Evolutionary conservation across 2,329 filamentous ascomycete species (phyloP).

Genomic region (Magnaporthiopsis rhizophila): DNA sequence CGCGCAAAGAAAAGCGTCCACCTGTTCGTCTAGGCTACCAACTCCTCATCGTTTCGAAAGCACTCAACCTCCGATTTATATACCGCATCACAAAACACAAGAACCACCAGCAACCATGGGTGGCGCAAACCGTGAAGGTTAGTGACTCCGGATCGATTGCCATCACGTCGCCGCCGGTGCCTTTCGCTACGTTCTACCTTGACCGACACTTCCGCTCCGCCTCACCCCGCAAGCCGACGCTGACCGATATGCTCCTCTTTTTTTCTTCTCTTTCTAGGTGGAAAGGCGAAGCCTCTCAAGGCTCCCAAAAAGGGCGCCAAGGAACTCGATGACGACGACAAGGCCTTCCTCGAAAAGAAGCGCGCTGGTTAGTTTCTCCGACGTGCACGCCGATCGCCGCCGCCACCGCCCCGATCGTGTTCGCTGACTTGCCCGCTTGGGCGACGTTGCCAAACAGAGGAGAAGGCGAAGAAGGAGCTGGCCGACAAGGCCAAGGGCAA

Average conservation of each 20-base stretch:
- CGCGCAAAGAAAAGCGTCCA: neutral
- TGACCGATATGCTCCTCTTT: neutral
- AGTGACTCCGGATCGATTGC: constrained; percentile 10
- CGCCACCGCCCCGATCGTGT: too few relatives aligned
- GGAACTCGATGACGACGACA: constrained; percentile 81
- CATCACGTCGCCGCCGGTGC: neutral
- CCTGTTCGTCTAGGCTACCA: neutral
- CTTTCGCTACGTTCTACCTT: neutral
- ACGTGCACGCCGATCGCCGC: neutral
- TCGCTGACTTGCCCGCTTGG: constrained; percentile 1
- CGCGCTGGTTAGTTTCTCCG: constrained; percentile 56
- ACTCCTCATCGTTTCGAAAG: neutral
- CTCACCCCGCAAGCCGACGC: neutral
- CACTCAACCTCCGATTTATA: neutral
- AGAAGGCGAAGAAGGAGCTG: constrained; percentile 79
- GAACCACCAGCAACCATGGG: constrained; percentile 43
- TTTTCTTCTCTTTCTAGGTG: constrained; percentile 42
- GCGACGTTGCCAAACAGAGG: constrained; percentile 42
- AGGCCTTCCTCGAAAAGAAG: constrained; percentile 77
- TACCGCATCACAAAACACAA: neutral
- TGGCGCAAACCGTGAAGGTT: constrained; percentile 60
- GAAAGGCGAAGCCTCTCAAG: constrained; percentile 82
- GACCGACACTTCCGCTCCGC: constrained; percentile 7
- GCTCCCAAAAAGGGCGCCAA: constrained; percentile 75
- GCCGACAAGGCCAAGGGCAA: constrained; percentile 78